Evolutionary conservation across 2,329 filamentous ascomycete species (phyloP).

Genomic region (Tolypocladium pustulatum): DNA sequence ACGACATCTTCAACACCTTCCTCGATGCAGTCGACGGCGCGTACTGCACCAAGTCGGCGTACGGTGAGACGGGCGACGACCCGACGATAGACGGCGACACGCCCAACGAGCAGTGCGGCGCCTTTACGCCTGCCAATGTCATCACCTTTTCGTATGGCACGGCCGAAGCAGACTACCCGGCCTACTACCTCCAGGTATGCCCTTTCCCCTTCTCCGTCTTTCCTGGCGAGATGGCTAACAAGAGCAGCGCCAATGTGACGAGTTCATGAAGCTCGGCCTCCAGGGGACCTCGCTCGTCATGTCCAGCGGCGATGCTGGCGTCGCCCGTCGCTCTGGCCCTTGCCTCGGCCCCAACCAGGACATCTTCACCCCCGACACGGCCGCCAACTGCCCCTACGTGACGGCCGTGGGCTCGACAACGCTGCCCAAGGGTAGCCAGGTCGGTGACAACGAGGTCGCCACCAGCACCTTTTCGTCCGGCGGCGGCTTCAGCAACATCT

Average conservation of each 20-base stretch:
- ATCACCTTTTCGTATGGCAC: neutral
- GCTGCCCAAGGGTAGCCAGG: constrained; percentile 9
- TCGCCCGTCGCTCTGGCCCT: constrained; percentile 6
- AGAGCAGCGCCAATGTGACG: constrained; percentile 35
- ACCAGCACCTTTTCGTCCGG: constrained; percentile 30
- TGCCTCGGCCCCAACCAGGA: constrained; percentile 19
- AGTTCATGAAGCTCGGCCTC: constrained; percentile 47
- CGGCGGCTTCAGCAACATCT: constrained; percentile 40
- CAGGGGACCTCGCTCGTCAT: constrained; percentile 39
- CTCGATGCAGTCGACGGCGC: constrained; percentile 34
- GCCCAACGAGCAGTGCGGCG: neutral
- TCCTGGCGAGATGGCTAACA: constrained; percentile 11
- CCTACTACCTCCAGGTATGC: neutral
- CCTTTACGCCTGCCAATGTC: neutral
- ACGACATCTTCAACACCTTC: constrained; percentile 30
- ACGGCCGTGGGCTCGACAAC: constrained; percentile 39
- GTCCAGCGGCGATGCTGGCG: constrained; percentile 17
- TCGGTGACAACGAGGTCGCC: constrained; percentile 7
- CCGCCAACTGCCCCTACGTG: constrained; percentile 36
- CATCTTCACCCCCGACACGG: constrained; percentile 36
- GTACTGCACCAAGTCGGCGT: constrained; percentile 13
- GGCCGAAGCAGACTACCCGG: neutral
- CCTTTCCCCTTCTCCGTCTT: neutral
- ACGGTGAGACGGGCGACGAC: neutral
- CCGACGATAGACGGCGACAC: neutral